These are phyloP conservation scores for Fusarium devonianum DNA, from an alignment of 2,329 filamentous ascomycete genomes.

Conservation along the genomic window DNA sequence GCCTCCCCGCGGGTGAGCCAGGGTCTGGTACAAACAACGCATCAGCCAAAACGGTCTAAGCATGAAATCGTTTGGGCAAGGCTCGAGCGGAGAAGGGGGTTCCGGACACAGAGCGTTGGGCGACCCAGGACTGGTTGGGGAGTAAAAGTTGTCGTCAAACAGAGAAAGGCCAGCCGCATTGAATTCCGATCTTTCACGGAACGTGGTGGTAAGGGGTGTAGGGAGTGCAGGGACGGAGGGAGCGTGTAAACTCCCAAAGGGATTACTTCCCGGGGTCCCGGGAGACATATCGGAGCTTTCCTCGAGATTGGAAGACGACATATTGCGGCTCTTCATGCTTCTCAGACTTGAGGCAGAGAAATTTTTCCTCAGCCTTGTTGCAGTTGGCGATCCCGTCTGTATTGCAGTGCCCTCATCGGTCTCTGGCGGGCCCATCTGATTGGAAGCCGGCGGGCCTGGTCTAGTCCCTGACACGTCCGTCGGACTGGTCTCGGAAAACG, in stretches of 20 bases:
- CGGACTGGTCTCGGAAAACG: constrained; percentile 40
- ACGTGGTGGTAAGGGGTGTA: constrained; percentile 70
- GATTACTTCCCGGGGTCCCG: constrained; percentile 75
- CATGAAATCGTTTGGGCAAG: constrained; percentile 87
- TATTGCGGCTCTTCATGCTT: constrained; percentile 76
- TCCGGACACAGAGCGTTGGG: constrained; percentile 68
- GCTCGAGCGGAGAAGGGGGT: constrained; percentile 81
- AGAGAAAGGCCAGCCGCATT: constrained; percentile 73
- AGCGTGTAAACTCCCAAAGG: constrained; percentile 64
- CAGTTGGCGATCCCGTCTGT: constrained; percentile 62
- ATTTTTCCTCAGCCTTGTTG: constrained; percentile 65
- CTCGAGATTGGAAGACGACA: constrained; percentile 70
- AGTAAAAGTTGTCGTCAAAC: constrained; percentile 84
- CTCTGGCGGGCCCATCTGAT: constrained; percentile 45
- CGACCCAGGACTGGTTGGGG: constrained; percentile 68
- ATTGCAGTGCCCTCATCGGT: constrained; percentile 49
- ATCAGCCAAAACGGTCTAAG: constrained; percentile 98
- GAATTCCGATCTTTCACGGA: constrained; percentile 64
- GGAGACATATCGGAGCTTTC: constrained; percentile 73
- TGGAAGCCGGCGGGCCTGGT: constrained; percentile 43
- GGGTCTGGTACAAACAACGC: constrained; percentile 90
- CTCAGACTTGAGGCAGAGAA: constrained; percentile 74
- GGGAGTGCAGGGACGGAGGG: constrained; percentile 66
- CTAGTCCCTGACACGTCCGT: constrained; percentile 37
- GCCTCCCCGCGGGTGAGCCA: constrained; percentile 88